Base-by-base conservation (phyloP, 1,284 basidiomycete species). In the Sanghuangporus baumii region DNA sequence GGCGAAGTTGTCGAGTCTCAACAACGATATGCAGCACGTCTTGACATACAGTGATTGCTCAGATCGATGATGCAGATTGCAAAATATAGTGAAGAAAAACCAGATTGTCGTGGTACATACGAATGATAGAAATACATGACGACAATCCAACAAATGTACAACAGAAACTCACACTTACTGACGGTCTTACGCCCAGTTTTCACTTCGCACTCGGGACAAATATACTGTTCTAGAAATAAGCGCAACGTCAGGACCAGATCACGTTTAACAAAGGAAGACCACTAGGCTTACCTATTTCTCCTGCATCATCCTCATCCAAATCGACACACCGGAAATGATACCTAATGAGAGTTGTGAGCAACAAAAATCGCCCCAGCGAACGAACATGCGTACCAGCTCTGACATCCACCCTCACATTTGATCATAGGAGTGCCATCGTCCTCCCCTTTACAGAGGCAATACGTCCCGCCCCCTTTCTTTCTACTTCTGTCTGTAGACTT, bases 401-500 rank as follows among this genome's bases (percentile, higher is more conserved):
- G 78, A 72, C 91, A 94, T 58, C 79, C 77, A 23, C 82, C 79
- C 23, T 65, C 64, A 71, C 92, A 94, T 56, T 78, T 77, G 54
- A 94, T 86, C 91, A 94, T 93, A 16, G 91, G 90, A 12, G 86
- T 81, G 59, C 89, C 88, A 75, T 91, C 88, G 71, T 93, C 87
- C 36, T 81, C 78, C 63, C 79, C 78, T 40, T 76, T 77, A 72
- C 88, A 91, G 2, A 78, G 73, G 74, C 88, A 90, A 68, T 81
- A 81, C 43, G 74, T 68, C 56, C 78, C 63, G 62, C 48, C 55
- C 18, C 51, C 60, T 23, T 41, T 41, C 14, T 40, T 46, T 26
- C 47, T 59, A 6, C 20, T 51, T 46, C 57, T 60, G 4, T 16
- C 31, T 14, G 43, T 20, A 36, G 60, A 41, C n/a, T 55, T 31